A percentile compares a stretch with the other conserved stretches of the same genome.
These are phyloP conservation scores for Carallia brachiata DNA, from an alignment of 345 rosid genomes.

Conservation along the genomic window DNA sequence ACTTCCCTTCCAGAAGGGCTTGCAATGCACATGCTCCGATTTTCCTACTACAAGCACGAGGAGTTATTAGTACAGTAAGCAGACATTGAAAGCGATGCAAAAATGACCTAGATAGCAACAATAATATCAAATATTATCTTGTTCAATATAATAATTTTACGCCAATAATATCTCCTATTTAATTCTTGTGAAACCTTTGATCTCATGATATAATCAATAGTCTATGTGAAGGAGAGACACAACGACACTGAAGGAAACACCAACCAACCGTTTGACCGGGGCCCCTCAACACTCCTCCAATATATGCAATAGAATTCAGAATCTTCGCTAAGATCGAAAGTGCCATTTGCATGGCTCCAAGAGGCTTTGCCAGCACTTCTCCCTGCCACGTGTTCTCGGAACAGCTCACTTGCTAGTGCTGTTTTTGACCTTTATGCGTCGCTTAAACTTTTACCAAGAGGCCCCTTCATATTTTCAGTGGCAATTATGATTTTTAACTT, in stretches of 20 bases:
- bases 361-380: constrained; percentile 16
- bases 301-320: constrained; percentile 16
- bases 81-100: neutral
- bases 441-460: too few relatives aligned
- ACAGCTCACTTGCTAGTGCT: neutral
- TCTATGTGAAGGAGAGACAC: neutral
- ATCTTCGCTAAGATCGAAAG: constrained; percentile 31
- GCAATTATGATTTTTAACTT: too few relatives aligned
- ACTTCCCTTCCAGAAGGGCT: neutral
- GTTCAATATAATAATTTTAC: neutral
- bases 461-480: too few relatives aligned
- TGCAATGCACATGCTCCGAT: constrained; percentile 17
- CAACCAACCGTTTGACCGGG: constrained; percentile 56
- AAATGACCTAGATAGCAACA: constrained; percentile 9
- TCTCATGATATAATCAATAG: neutral
- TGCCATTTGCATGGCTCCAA: constrained; percentile 27
- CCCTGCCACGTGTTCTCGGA: neutral
- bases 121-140: neutral
- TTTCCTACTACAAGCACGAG: neutral
- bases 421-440: neutral
- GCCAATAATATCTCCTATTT: neutral
- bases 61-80: neutral
- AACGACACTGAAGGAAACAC: constrained; percentile 36
- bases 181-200: neutral
- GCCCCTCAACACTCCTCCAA: constrained; percentile 23